Percentiles rank a stretch among this genome's conserved stretches.
Evolutionary conservation across 2,329 filamentous ascomycete species (phyloP).

Genomic region (Ophiostoma perfectum): DNA sequence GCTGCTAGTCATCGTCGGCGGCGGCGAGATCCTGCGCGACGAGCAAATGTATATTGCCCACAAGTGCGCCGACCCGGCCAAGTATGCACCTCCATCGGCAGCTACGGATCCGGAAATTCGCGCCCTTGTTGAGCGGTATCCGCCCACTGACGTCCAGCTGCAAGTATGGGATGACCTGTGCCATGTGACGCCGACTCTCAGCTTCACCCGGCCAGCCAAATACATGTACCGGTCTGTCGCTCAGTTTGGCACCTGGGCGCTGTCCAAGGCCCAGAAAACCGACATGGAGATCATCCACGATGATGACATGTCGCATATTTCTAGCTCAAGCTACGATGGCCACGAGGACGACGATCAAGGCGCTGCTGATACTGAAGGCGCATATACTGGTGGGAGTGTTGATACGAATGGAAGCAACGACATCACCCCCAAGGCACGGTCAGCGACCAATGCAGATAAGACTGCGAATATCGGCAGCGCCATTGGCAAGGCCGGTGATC

Average conservation of each 20-base stretch:
- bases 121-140: slow-evolving; percentile 58
- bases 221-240: slow-evolving; percentile 91
- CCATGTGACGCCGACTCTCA: slow-evolving; percentile 87
- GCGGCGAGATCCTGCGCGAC: slow-evolving; percentile 82
- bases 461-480: slow-evolving; percentile 32
- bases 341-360: not conserved
- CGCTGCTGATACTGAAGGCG: not conserved
- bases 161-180: slow-evolving; percentile 96
- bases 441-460: slow-evolving; percentile 17
- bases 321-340: slow-evolving; percentile 42
- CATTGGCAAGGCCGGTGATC: slow-evolving; percentile 79
- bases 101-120: slow-evolving; percentile 59
- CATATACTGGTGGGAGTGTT: not conserved
- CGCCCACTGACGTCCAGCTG: slow-evolving; percentile 83
- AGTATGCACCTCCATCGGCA: slow-evolving; percentile 64
- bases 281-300: slow-evolving; percentile 75
- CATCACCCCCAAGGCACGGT: slow-evolving; percentile 12
- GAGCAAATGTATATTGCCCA: slow-evolving; percentile 95
- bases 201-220: slow-evolving; percentile 92
- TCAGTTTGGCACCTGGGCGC: slow-evolving; percentile 87
- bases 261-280: slow-evolving; percentile 73
- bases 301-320: slow-evolving; percentile 69
- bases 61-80: slow-evolving; percentile 78
- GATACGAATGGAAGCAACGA: not conserved
- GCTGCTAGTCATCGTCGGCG: slow-evolving; percentile 77